These are phyloP conservation scores for Sclerotinia nivalis DNA, from an alignment of 2,329 filamentous ascomycete species.

Conservation along the genomic window DNA sequence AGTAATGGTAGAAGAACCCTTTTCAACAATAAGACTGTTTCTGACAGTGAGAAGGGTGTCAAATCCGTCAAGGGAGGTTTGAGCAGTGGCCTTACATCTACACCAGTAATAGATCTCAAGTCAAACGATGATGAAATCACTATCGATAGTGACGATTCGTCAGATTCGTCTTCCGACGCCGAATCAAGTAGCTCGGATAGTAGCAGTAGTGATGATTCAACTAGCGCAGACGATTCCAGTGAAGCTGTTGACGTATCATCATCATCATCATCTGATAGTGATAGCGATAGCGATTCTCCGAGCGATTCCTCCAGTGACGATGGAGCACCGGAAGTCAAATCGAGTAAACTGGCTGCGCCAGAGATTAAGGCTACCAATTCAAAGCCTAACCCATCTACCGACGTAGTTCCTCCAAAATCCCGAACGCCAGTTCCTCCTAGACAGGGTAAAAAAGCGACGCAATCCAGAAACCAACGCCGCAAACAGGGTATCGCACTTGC, in stretches of 20 bases:
- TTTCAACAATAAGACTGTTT: too few species aligned
- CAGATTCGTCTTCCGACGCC: slow-evolving; percentile 18
- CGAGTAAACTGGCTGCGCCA: slow-evolving; percentile 39
- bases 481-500: slow-evolving; percentile 51
- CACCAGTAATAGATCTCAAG: slow-evolving; percentile 38
- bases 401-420: slow-evolving; percentile 6
- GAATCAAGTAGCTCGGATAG: slow-evolving; percentile 26
- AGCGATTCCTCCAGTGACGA: slow-evolving; percentile 43
- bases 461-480: slow-evolving; percentile 56
- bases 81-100: slow-evolving; percentile 32
- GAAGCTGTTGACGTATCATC: slow-evolving; percentile 20
- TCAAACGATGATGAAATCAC: slow-evolving; percentile 29
- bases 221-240: slow-evolving; percentile 29
- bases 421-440: slow-evolving; percentile 44
- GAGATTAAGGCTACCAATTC: neutral
- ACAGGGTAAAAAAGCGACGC: slow-evolving; percentile 52
- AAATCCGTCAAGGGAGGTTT: slow-evolving; percentile 20
- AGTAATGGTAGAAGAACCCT: slow-evolving; percentile 32
- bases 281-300: slow-evolving; percentile 32
- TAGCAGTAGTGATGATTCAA: slow-evolving; percentile 23
- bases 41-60: too few species aligned
- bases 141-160: slow-evolving; percentile 24
- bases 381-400: slow-evolving; percentile 4
- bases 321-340: slow-evolving; percentile 44
- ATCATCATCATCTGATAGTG: slow-evolving; percentile 26